A percentile compares a stretch with the other conserved stretches of the same genome.
These are phyloP conservation scores for Elaeagnus macrophylla DNA, from an alignment of 306 rosid species.

Conservation along the genomic window DNA sequence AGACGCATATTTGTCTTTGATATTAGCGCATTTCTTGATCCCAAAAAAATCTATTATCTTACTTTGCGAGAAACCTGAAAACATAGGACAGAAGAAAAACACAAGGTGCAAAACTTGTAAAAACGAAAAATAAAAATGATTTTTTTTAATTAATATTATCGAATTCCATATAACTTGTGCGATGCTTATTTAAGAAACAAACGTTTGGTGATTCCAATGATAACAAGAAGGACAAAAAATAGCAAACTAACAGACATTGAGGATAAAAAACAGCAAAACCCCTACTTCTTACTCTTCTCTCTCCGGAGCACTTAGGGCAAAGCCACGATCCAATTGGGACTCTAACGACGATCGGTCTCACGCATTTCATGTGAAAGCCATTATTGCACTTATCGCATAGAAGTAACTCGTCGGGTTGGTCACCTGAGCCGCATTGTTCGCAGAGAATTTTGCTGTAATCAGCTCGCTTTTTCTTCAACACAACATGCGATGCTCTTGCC, in stretches of 20 bases:
- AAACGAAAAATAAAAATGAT: not conserved
- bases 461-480: constrained; percentile 21
- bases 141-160: too few species aligned
- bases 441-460: constrained; percentile 43
- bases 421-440: constrained; percentile 64
- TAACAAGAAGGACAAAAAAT: not conserved
- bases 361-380: constrained; percentile 81
- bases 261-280: constrained; percentile 3
- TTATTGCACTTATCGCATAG: constrained; percentile 74
- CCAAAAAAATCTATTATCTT: constrained; percentile 65
- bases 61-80: constrained; percentile 60
- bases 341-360: constrained; percentile 64
- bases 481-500: constrained; percentile 40
- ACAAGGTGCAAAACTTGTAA: constrained; percentile 23
- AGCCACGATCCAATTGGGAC: constrained; percentile 85
- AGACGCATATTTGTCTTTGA: constrained; percentile 16
- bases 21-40: constrained; percentile 35
- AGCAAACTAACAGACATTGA: not conserved
- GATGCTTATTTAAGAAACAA: too few species aligned
- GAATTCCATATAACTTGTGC: too few species aligned
- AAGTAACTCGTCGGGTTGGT: constrained; percentile 53
- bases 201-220: not conserved
- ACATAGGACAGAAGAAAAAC: not conserved
- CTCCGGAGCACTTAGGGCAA: constrained; percentile 58
- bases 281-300: constrained; percentile 48